Percentiles rank a stretch among this genome's conserved stretches.
These are phyloP conservation scores for Penicillium pancosmium DNA, from an alignment of 495 filamentous ascomycete genomes.

Conservation along the genomic window DNA sequence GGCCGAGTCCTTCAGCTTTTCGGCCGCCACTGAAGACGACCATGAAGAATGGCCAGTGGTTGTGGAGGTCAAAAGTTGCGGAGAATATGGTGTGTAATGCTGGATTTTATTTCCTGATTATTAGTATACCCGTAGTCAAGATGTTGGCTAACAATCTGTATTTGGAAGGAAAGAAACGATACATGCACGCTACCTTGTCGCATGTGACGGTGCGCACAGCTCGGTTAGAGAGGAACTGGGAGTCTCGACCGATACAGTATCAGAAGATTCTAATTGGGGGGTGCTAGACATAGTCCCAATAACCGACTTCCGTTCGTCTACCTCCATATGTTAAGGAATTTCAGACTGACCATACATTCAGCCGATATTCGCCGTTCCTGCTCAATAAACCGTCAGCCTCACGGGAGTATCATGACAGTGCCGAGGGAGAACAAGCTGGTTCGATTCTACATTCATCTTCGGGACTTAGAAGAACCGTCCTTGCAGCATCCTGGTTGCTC, in stretches of 20 bases:
- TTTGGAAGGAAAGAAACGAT: slow-evolving; percentile 17
- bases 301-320: slow-evolving; percentile 24
- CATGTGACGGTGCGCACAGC: slow-evolving; percentile 30
- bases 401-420: slow-evolving; percentile 24
- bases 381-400: slow-evolving; percentile 11
- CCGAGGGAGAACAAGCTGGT: slow-evolving; percentile 21
- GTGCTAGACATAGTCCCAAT: slow-evolving; percentile 31
- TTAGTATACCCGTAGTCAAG: neutral
- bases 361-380: slow-evolving; percentile 22
- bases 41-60: neutral
- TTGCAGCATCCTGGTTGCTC: neutral
- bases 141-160: neutral
- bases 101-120: neutral
- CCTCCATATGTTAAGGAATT: neutral
- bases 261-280: slow-evolving; percentile 21
- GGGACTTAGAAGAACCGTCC: slow-evolving; percentile 7
- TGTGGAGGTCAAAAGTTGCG: neutral
- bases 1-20: slow-evolving; percentile 1
- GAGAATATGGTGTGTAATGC: neutral
- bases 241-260: slow-evolving; percentile 12
- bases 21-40: neutral
- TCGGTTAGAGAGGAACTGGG: slow-evolving; percentile 25
- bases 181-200: slow-evolving; percentile 31
- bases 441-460: slow-evolving; percentile 23
- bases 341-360: neutral